Conservation (phyloP, 768 basidiomycete genomes). For the Russula abietina region DNA sequence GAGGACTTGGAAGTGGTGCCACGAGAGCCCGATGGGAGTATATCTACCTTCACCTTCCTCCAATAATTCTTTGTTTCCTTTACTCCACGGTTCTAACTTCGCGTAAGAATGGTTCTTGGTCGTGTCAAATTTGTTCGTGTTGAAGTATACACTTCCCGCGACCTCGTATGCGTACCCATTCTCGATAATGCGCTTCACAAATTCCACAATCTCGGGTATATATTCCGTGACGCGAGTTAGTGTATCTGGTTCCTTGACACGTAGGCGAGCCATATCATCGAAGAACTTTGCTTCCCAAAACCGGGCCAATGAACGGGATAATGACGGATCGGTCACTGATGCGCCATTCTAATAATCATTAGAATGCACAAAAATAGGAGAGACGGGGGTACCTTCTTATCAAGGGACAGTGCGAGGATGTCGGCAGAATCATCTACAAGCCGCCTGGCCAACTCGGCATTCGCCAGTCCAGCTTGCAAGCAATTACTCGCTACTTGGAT, state of each 20-base stretch:
- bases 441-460: conserved; percentile 41
- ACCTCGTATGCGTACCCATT: conserved; percentile 78
- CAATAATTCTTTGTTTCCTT: conserved; percentile 82
- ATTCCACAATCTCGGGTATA: conserved; percentile 88
- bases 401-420: conserved; percentile 64
- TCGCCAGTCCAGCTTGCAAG: conserved; percentile 38
- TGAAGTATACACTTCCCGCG: conserved; percentile 89
- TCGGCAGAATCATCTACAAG: conserved; percentile 75
- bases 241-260: conserved; percentile 81
- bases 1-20: not conserved
- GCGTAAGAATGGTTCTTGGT: conserved; percentile 79
- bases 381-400: conserved; percentile 54
- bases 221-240: conserved; percentile 96
- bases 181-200: conserved; percentile 75
- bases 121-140: conserved; percentile 75
- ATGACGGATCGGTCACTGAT: conserved; percentile 78
- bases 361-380: conserved; percentile 6
- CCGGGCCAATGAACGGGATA: conserved; percentile 75
- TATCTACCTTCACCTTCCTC: conserved; percentile 84
- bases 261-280: conserved; percentile 84
- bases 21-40: not conserved
- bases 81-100: conserved; percentile 94
- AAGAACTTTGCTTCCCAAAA: conserved; percentile 91
- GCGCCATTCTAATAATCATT: conserved; percentile 52
- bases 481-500: conserved; percentile 43